Conservation (phyloP, 306 rosid species). For the Medicago lupulina region DNA sequence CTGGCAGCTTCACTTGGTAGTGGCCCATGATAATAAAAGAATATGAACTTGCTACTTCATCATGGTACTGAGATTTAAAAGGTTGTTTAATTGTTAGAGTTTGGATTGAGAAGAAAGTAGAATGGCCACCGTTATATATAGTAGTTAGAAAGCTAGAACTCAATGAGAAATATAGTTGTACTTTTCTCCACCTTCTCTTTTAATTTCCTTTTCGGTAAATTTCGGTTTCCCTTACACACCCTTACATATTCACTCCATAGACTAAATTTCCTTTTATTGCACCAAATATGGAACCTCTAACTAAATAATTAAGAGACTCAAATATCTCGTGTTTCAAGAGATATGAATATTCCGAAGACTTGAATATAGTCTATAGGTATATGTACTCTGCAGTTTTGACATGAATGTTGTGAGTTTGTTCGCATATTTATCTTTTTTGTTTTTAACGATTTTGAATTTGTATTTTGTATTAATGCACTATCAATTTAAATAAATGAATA, state of each 20-base stretch:
- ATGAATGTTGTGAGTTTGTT: too few relatives aligned
- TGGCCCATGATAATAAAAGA: conserved; percentile 48
- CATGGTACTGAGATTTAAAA: conserved; percentile 16
- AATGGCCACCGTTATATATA: conserved; percentile 52
- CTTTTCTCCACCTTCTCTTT: not conserved
- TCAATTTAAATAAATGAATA: too few relatives aligned
- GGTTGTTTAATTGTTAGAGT: conserved; percentile 46
- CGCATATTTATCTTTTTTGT: too few relatives aligned
- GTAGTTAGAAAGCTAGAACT: conserved; percentile 12
- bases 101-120: conserved; percentile 52
- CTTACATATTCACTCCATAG: not conserved
- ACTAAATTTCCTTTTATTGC: too few relatives aligned
- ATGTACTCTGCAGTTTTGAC: too few relatives aligned
- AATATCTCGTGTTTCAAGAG: too few relatives aligned
- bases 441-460: too few relatives aligned
- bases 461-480: too few relatives aligned
- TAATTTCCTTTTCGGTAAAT: not conserved
- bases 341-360: too few relatives aligned
- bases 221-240: not conserved
- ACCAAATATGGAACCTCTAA: too few relatives aligned
- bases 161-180: conserved; percentile 22
- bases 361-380: too few relatives aligned
- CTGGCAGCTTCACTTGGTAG: conserved; percentile 98
- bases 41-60: conserved; percentile 2
- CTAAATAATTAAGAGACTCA: too few relatives aligned